Evolutionary conservation across 495 filamentous ascomycete species (phyloP), one percentile per base, ranked within the genome.

Genomic region (Penicillium daleae): DNA sequence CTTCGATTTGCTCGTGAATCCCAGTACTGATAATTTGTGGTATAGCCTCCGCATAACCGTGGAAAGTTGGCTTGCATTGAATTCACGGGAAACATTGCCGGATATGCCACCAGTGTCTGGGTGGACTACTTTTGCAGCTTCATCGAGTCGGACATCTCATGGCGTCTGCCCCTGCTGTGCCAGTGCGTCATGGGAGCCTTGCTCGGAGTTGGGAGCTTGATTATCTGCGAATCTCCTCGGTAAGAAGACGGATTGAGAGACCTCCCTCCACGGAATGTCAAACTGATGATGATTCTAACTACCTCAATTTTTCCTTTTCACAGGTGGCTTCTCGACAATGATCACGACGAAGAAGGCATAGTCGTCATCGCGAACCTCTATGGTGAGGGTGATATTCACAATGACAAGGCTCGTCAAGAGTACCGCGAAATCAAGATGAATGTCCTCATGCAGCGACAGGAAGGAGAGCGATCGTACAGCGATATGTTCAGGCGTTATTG

Each of bases 361-460:
- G 87, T 97, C 6, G 96, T 99, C 15, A 97, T 99, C 73, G 96
- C 96, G 24, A 97, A 97, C 73, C 85, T 98, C 13, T 97, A 98
- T 68, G 95, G 96, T 19, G 92, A 90, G 66, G 95, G 95, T 39
- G 95, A 99, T 74, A 90, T 97, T 51, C 92, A 96, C 74, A 92
- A 96, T 68, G 82, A 90, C 37, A 92, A 92, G 67, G 95, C 96
- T 6, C 85, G 92, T 26, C 91, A 95, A 33, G 95, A 99, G 72
- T 99, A 96, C 71, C 90, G 95, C 61, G 95, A 99, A 65, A 99
- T 99, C 76, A 99, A 99, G 80, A 94, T 97, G 92, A 88, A 93
- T 65, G 95, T 99, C 10, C 84, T 99, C 15, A 80, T 97, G 9
- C 89, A 92, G 71, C 90, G 95, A 19, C 91, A 96, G 76, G 95